Evolutionary conservation across 306 rosid genomes (phyloP).

Genomic region (Prunus mongolica): DNA sequence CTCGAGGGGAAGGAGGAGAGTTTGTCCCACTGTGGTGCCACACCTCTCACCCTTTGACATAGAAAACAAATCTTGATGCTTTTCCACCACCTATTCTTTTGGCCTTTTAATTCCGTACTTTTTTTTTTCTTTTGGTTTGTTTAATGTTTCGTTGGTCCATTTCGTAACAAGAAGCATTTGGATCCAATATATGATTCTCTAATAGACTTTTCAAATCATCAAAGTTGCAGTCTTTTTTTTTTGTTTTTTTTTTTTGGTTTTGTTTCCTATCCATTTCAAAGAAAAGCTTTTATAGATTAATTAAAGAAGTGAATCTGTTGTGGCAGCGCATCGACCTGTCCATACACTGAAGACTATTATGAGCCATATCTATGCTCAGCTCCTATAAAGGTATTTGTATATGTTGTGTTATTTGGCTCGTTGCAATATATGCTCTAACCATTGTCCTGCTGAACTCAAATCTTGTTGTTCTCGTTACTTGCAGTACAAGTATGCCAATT

Average conservation of each 20-base stretch:
- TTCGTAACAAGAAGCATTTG: too few species aligned
- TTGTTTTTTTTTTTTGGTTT: not conserved
- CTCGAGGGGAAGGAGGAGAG: too few species aligned
- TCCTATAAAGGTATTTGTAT: constrained; percentile 12
- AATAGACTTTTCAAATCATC: too few species aligned
- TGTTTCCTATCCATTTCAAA: not conserved
- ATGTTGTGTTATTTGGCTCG: not conserved
- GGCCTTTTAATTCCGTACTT: not conserved
- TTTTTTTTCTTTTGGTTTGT: not conserved
- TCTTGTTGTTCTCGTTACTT: constrained; percentile 9
- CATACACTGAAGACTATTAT: constrained; percentile 4
- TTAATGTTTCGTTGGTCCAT: not conserved
- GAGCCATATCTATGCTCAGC: constrained; percentile 18
- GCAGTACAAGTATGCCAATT: constrained; percentile 56
- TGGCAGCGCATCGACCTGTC: constrained; percentile 11
- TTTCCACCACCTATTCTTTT: not conserved
- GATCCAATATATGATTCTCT: too few species aligned
- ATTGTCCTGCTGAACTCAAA: not conserved
- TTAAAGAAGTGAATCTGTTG: not conserved
- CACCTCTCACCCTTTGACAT: too few species aligned
- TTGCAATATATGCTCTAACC: constrained; percentile 5
- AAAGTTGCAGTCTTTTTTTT: not conserved
- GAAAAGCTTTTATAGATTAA: not conserved
- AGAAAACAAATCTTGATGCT: not conserved
- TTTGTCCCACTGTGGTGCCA: too few species aligned